phyloP scores from a whole-genome alignment of 768 basidiomycete species.

The Xerocomellus dryophilus region DNA sequence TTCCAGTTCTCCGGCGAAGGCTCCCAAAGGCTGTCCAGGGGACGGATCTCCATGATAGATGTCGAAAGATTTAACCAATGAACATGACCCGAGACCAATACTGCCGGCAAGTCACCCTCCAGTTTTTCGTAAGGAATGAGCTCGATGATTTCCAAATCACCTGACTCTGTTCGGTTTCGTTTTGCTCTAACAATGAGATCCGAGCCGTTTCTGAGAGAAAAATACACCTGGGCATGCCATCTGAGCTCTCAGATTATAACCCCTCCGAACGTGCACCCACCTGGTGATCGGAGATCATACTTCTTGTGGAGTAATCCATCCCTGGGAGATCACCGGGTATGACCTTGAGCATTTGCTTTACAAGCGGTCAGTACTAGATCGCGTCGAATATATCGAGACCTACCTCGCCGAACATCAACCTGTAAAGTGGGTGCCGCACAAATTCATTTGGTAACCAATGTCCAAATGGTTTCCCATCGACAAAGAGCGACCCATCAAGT shows the following conservation, averaged over 20 bases:
- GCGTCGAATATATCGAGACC: background rate
- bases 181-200: conserved; percentile 21
- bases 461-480: conserved; percentile 25
- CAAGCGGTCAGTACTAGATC: background rate
- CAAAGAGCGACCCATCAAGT: conserved; percentile 23
- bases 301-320: conserved; percentile 24
- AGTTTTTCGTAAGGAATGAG: conserved; percentile 25
- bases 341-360: conserved; percentile 19
- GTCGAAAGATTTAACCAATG: too few species aligned
- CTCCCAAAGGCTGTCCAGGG: conserved; percentile 15
- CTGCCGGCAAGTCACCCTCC: conserved; percentile 15
- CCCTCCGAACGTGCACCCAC: conserved; percentile 2
- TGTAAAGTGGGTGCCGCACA: conserved; percentile 17
- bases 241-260: background rate
- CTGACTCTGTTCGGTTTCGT: background rate
- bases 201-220: conserved; percentile 9
- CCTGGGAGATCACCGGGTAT: conserved; percentile 22
- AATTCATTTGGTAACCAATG: conserved; percentile 18
- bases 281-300: conserved; percentile 13
- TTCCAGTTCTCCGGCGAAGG: conserved; percentile 24
- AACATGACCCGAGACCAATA: too few species aligned
- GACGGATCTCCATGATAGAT: conserved; percentile 24
- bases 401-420: conserved; percentile 20
- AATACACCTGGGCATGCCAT: conserved; percentile 15
- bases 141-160: conserved; percentile 6